Percentiles rank a stretch among this genome's conserved stretches.
Conservation (phyloP, 2,329 filamentous ascomycete genomes). For the Aureobasidium sp. region DNA sequence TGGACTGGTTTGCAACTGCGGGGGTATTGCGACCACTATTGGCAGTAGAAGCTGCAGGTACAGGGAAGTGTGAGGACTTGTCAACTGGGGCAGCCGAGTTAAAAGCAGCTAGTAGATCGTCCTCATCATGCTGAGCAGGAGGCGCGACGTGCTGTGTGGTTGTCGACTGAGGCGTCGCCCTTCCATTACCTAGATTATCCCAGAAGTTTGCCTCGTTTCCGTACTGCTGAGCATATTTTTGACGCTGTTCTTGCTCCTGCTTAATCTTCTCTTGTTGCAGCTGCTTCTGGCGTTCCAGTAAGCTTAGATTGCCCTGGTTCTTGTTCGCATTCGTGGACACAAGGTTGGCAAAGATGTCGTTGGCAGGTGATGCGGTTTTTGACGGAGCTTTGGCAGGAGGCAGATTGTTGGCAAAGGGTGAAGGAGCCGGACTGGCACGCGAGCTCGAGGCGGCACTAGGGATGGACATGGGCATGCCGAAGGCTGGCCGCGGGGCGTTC, state of each 20-base stretch:
- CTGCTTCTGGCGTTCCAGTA: constrained; percentile 59
- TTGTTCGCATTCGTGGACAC: constrained; percentile 58
- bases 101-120: constrained; percentile 57
- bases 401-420: constrained; percentile 34
- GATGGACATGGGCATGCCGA: constrained; percentile 22
- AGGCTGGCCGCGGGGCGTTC: constrained; percentile 19
- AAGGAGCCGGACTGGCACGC: constrained; percentile 33
- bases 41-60: constrained; percentile 27
- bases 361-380: constrained; percentile 46
- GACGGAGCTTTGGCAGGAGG: constrained; percentile 40
- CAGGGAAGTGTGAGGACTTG: constrained; percentile 53
- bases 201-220: constrained; percentile 64
- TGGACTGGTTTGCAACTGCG: constrained; percentile 10
- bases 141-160: constrained; percentile 20
- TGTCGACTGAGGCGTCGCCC: constrained; percentile 36
- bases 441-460: constrained; percentile 24
- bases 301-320: constrained; percentile 60
- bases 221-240: constrained; percentile 68
- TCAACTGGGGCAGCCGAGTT: constrained; percentile 53
- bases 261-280: constrained; percentile 71
- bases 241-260: constrained; percentile 68
- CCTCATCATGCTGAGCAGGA: constrained; percentile 34
- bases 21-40: constrained; percentile 38
- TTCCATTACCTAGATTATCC: constrained; percentile 60
- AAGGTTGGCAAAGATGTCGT: constrained; percentile 73